Percentiles rank a stretch among this genome's conserved stretches.
These are phyloP conservation scores for Elongisporangium anandrum DNA, from an alignment of 352 stramenopile genomes.

Conservation along the genomic window DNA sequence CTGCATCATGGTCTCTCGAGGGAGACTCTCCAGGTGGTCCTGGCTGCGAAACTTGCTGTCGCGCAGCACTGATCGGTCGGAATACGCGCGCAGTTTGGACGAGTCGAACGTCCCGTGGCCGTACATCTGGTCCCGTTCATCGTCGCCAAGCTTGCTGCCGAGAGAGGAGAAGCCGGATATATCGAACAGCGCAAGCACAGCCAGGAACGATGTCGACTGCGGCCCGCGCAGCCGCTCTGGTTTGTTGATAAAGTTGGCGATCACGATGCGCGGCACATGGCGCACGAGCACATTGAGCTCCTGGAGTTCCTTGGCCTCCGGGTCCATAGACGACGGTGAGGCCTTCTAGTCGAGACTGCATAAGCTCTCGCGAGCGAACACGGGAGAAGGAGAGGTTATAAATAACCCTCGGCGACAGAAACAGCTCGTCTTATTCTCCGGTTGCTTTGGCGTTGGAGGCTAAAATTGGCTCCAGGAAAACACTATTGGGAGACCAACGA, in stretches of 20 bases:
- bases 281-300: slow-evolving; percentile 61
- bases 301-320: slow-evolving; percentile 55
- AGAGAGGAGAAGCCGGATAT: slow-evolving; percentile 86
- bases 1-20: slow-evolving; percentile 33
- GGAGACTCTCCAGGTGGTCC: not conserved
- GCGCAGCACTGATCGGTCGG: slow-evolving; percentile 11
- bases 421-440: too few relatives aligned
- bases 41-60: not conserved
- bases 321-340: slow-evolving; percentile 18
- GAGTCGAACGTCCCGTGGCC: slow-evolving; percentile 2
- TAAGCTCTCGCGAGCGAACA: too few relatives aligned
- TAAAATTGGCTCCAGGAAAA: too few relatives aligned
- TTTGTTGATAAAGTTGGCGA: slow-evolving; percentile 49
- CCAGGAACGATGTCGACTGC: slow-evolving; percentile 41
- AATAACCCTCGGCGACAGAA: too few relatives aligned
- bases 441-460: too few relatives aligned
- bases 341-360: not conserved
- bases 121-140: slow-evolving; percentile 43
- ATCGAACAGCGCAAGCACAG: slow-evolving; percentile 78
- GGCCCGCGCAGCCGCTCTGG: slow-evolving; percentile 43
- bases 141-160: slow-evolving; percentile 63
- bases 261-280: slow-evolving; percentile 72
- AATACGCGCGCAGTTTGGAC: not conserved
- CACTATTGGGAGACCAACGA: too few relatives aligned
- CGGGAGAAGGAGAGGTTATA: too few relatives aligned